These are phyloP conservation scores for Gloeopeniophorella convolvens DNA, from an alignment of 768 basidiomycete genomes.

Conservation along the genomic window DNA sequence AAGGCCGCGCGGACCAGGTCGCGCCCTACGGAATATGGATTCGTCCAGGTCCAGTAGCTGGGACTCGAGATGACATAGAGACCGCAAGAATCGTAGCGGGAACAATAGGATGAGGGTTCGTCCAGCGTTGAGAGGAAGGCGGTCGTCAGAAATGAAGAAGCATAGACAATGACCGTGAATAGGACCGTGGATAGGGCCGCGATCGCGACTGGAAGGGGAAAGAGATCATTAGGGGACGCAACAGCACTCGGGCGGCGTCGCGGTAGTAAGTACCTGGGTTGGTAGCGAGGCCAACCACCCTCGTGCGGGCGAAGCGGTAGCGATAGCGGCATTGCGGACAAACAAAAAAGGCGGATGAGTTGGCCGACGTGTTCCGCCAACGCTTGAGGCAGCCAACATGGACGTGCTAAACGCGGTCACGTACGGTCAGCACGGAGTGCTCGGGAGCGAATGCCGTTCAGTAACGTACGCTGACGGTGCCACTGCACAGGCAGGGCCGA, in stretches of 20 bases:
- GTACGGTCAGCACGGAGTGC: constrained; percentile 20
- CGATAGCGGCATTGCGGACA: constrained; percentile 77
- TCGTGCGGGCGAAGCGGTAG: constrained; percentile 71
- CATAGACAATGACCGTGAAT: constrained; percentile 19
- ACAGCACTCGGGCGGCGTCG: not conserved
- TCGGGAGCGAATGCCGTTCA: too few relatives aligned
- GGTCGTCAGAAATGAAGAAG: constrained; percentile 20
- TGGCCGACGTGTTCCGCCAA: constrained; percentile 61
- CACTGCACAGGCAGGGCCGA: constrained; percentile 73
- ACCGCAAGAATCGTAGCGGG: constrained; percentile 2
- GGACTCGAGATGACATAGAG: not conserved
- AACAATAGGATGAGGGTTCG: constrained; percentile 4
- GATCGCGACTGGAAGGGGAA: constrained; percentile 46
- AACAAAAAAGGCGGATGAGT: constrained; percentile 64
- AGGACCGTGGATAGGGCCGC: constrained; percentile 28
- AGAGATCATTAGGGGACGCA: constrained; percentile 5
- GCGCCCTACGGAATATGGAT: constrained; percentile 16
- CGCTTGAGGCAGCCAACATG: constrained; percentile 72
- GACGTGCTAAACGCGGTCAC: constrained; percentile 47
- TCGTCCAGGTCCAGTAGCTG: constrained; percentile 17
- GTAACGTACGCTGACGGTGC: constrained; percentile 59
- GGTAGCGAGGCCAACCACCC: constrained; percentile 64
- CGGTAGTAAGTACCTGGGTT: constrained; percentile 48
- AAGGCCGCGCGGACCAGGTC: constrained; percentile 21
- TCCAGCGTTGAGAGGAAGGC: constrained; percentile 15